phyloP scores from a whole-genome alignment of 1,139 yeast genomes.

The Meyerozyma elateridarum region DNA sequence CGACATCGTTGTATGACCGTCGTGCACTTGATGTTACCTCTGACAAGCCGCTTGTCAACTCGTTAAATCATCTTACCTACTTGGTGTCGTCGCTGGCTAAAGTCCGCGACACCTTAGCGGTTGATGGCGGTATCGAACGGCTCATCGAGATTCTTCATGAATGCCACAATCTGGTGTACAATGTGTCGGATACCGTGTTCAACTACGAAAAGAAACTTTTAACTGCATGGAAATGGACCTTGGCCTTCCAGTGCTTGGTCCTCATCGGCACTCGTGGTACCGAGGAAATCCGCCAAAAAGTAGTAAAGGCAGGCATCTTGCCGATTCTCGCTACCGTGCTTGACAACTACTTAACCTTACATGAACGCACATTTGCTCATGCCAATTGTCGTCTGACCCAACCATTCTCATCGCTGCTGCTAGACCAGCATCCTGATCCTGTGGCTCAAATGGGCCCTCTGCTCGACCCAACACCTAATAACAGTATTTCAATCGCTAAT shows the following conservation, averaged over 20 bases:
- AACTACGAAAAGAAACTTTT: slow-evolving; percentile 49
- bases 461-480: neutral
- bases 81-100: slow-evolving; percentile 82
- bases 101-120: slow-evolving; percentile 82
- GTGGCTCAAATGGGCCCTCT: neutral
- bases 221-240: slow-evolving; percentile 94
- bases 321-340: slow-evolving; percentile 89
- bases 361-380: slow-evolving; percentile 35
- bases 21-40: slow-evolving; percentile 89
- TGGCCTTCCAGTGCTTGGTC: slow-evolving; percentile 88
- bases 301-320: slow-evolving; percentile 86
- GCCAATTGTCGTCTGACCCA: slow-evolving; percentile 23
- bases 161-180: slow-evolving; percentile 47
- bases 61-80: slow-evolving; percentile 83
- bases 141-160: slow-evolving; percentile 81
- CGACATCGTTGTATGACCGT: slow-evolving; percentile 84
- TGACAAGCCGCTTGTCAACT: slow-evolving; percentile 85
- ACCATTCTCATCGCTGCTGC: neutral
- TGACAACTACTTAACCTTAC: slow-evolving; percentile 66
- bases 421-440: neutral
- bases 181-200: slow-evolving; percentile 33
- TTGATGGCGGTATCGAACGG: slow-evolving; percentile 90
- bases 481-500: slow-evolving; percentile 2
- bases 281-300: slow-evolving; percentile 75
- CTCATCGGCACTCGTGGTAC: slow-evolving; percentile 91